Base-by-base conservation (phyloP, 2,329 filamentous ascomycete genomes). In the Sclerotinia glacialis region DNA sequence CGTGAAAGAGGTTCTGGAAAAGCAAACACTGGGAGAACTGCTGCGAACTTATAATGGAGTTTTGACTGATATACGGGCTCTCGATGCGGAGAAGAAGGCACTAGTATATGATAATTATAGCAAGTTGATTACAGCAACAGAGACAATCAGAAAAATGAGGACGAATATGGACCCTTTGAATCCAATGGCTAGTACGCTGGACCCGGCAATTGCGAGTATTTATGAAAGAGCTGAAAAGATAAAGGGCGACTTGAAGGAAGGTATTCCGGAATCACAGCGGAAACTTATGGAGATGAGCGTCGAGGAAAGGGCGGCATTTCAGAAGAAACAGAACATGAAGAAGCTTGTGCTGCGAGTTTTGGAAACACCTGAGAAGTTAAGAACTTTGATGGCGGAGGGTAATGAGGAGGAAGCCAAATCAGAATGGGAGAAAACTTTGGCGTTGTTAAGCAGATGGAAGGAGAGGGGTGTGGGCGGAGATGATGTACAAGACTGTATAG, bases 71-170 rank as follows among this genome's bases (percentile, higher is more conserved):
- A 94, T 97, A 58, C 82, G 93, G 47, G 93, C 92, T 2, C 83
- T 99, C 23, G 95, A 98, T 75, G 94, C 94, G 31, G 95, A 99
- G 83, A 90, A 95, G 78, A 99, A 99, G 80, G 93, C 94, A 1
- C 80, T 99, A 69, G 95, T 99, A 5, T 99, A 99, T 78, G 94
- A 99, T 77, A 99, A 99, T 77, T 99, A 98, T 78, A 95, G 90
- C 72, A 98, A 98, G 79, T 80, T 99, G 71, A 97, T 99, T 71
- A 86, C 89, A n/a, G 95, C 95, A 1, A 97, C 96, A 14, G 94
- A 97, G 78, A 98, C 94, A 3, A 99, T 99, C 74, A 86, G 91
- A 60, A 92, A 91, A 82, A 93, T 95, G 91, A 83, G 91, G 67
- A 83, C 86, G 42, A 92, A 88, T 70, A 93, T 94, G 90, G 90